Evolutionary conservation across 306 rosid species (phyloP).

Genomic region (Rosa multiflora): DNA sequence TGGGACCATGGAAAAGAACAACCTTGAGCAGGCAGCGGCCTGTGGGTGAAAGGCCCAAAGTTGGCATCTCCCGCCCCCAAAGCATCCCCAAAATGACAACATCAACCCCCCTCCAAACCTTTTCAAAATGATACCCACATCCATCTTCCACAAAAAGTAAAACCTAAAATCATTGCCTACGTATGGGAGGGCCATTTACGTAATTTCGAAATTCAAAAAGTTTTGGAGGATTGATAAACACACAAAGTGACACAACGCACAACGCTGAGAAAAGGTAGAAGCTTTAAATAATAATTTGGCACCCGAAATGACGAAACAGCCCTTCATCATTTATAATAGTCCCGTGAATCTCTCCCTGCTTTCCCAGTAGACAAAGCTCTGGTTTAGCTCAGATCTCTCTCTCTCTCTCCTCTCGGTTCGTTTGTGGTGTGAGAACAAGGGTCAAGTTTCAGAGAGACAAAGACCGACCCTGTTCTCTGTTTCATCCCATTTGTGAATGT

Average conservation of each 20-base stretch:
- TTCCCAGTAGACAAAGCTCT: constrained; percentile 1
- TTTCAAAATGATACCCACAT: not conserved
- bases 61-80: constrained; percentile 23
- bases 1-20: constrained; percentile 6
- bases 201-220: not conserved
- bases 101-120: not conserved
- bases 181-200: not conserved
- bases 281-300: not conserved
- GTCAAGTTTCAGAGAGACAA: constrained; percentile 6
- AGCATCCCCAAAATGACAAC: not conserved
- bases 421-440: not conserved
- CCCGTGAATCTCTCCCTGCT: constrained; percentile 47
- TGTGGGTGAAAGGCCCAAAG: constrained; percentile 2
- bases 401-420: not conserved
- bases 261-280: not conserved
- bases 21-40: not conserved
- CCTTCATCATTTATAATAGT: constrained; percentile 28
- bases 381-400: constrained; percentile 28
- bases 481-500: constrained; percentile 11
- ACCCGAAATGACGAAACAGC: no score
- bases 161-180: not conserved
- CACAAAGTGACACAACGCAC: not conserved
- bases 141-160: no score
- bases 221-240: not conserved
- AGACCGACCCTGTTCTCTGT: not conserved